Conservation (phyloP, 768 basidiomycete species). For the Xerocomus potaroensis region DNA sequence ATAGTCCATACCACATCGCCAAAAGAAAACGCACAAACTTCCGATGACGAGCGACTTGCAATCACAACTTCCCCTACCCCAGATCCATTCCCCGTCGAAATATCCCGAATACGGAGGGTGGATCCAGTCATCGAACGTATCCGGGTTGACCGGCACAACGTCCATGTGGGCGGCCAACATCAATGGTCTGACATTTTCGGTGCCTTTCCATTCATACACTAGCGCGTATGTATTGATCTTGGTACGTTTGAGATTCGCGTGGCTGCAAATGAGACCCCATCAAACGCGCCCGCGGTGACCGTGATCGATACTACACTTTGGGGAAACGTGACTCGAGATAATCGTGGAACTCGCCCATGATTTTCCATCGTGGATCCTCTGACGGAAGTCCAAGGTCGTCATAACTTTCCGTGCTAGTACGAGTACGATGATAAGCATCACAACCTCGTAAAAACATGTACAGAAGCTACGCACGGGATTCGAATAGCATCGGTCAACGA, state of each 20-base stretch:
- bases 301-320: conserved; percentile 54
- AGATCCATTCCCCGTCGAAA: conserved; percentile 42
- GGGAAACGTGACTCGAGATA: conserved; percentile 48
- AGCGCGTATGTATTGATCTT: conserved; percentile 59
- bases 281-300: conserved; percentile 7
- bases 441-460: not conserved
- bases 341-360: conserved; percentile 22
- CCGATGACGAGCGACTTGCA: conserved; percentile 38
- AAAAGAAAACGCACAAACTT: conserved; percentile 27
- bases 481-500: conserved; percentile 35
- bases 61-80: conserved; percentile 46
- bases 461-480: conserved; percentile 25
- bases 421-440: not conserved
- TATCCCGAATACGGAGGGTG: conserved; percentile 49
- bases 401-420: conserved; percentile 47
- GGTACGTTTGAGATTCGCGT: conserved; percentile 44
- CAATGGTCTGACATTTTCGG: conserved; percentile 49
- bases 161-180: conserved; percentile 49
- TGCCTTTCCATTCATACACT: conserved; percentile 58
- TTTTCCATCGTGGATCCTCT: conserved; percentile 42
- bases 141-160: conserved; percentile 47
- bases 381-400: conserved; percentile 47
- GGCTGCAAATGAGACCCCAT: conserved; percentile 29
- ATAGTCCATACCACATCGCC: too few species aligned
- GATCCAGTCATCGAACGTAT: conserved; percentile 43